Percentiles rank a stretch among this genome's conserved stretches.
Evolutionary conservation across 306 rosid genomes (phyloP).

Genomic region (Quercus suber): DNA sequence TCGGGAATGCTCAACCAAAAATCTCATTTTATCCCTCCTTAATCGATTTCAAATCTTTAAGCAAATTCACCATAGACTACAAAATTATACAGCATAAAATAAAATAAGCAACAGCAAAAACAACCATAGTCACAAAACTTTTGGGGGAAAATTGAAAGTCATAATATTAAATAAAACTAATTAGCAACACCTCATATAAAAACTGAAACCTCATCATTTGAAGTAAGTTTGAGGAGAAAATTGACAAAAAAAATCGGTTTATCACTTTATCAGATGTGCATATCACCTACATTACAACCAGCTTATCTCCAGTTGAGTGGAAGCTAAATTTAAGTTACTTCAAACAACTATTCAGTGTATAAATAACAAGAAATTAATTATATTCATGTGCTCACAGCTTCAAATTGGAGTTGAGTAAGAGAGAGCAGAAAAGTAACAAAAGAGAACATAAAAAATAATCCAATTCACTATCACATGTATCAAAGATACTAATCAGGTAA

Average conservation of each 20-base stretch:
- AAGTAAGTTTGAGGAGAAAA: too few relatives aligned
- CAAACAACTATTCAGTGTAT: not conserved
- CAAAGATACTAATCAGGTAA: constrained; percentile 17
- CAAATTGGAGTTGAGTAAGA: not conserved
- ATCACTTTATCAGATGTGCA: too few relatives aligned
- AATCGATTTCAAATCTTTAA: not conserved
- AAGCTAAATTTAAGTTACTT: not conserved
- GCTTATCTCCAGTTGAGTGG: too few relatives aligned
- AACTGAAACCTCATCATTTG: too few relatives aligned
- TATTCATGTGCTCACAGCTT: not conserved
- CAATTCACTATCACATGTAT: not conserved
- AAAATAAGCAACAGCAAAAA: not conserved
- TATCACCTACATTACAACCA: too few relatives aligned
- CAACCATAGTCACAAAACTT: too few relatives aligned
- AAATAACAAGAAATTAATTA: not conserved
- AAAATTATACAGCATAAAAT: not conserved
- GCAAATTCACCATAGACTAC: not conserved
- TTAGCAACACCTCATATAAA: too few relatives aligned
- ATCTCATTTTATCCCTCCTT: not conserved
- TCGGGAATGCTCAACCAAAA: too few relatives aligned
- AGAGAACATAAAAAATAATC: not conserved
- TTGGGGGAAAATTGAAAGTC: too few relatives aligned
- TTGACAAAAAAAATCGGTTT: too few relatives aligned
- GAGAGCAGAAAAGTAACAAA: not conserved
- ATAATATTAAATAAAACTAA: too few relatives aligned